Conservation (phyloP, 83 land plant species). For the Picea mariana region DNA sequence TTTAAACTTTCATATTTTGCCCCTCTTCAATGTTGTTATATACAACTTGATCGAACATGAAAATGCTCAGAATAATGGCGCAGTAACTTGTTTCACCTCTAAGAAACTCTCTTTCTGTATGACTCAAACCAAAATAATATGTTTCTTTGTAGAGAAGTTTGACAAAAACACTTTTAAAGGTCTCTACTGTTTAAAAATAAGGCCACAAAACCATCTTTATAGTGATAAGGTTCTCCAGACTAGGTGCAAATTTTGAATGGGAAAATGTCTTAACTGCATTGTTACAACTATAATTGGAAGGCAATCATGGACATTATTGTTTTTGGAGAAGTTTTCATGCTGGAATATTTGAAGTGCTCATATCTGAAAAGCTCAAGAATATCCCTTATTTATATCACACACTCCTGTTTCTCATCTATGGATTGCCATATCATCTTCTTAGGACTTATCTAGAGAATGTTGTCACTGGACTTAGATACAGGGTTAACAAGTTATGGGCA, state of each 20-base stretch:
- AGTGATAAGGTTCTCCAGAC: not conserved
- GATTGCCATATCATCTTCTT: not conserved
- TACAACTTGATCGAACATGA: too few relatives aligned
- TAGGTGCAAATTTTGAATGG: not conserved
- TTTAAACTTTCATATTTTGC: too few relatives aligned
- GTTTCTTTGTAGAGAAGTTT: too few relatives aligned
- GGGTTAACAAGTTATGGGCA: not conserved
- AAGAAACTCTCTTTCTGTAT: too few relatives aligned
- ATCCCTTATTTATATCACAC: too few relatives aligned
- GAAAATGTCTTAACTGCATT: not conserved
- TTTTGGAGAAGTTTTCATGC: not conserved
- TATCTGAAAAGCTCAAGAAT: not conserved
- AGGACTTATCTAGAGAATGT: not conserved
- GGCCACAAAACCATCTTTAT: too few relatives aligned
- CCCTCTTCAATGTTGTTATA: too few relatives aligned
- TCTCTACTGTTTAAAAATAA: too few relatives aligned
- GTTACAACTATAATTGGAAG: not conserved
- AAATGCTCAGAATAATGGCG: too few relatives aligned
- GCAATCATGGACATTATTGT: not conserved
- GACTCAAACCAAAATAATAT: too few relatives aligned
- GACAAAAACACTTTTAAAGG: too few relatives aligned
- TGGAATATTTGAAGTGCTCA: not conserved
- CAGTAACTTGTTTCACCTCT: too few relatives aligned
- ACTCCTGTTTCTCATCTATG: not conserved
- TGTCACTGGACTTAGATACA: not conserved